Percentiles rank a stretch among this genome's conserved stretches.
phyloP scores from a whole-genome alignment of 108 stramenopile species.

The Nannochloropsis gaditana region DNA sequence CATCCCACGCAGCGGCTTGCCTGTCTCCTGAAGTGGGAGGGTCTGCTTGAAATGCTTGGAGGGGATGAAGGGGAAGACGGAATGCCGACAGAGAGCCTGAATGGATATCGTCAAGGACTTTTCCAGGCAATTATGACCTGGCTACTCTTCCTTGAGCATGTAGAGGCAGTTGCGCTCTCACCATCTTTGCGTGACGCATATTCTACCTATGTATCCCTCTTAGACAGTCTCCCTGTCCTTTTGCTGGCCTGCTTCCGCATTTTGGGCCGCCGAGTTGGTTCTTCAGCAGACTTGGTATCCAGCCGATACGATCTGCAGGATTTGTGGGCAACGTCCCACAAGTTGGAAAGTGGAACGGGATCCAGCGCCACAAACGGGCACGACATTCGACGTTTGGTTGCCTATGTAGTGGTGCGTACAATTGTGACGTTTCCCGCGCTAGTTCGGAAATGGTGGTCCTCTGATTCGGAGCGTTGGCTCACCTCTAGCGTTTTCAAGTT shows the following conservation, averaged over 20 bases:
- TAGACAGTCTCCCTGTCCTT: neutral
- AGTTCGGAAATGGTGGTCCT: slow-evolving; percentile 43
- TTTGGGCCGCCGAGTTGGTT: neutral
- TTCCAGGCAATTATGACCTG: neutral
- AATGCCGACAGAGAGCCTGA: neutral
- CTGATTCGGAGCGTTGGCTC: slow-evolving; percentile 31
- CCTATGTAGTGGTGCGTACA: slow-evolving; percentile 22
- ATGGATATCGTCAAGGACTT: neutral
- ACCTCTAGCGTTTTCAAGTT: slow-evolving; percentile 31
- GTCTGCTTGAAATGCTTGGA: neutral
- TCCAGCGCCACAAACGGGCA: neutral
- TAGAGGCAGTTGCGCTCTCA: neutral
- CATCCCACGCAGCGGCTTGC: slow-evolving; percentile 4
- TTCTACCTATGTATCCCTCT: neutral
- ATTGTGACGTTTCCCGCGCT: slow-evolving; percentile 43
- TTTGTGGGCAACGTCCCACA: neutral
- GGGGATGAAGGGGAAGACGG: neutral
- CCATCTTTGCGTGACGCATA: neutral
- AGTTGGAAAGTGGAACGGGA: neutral
- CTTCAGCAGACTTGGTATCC: neutral
- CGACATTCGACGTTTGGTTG: neutral
- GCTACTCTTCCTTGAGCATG: neutral
- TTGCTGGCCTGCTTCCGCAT: slow-evolving; percentile 17
- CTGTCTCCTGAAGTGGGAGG: neutral
- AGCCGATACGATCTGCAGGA: slow-evolving; percentile 5